Percentiles rank a stretch among this genome's conserved stretches.
Conservation (phyloP, 306 rosid genomes). For the Vigna angularis region DNA sequence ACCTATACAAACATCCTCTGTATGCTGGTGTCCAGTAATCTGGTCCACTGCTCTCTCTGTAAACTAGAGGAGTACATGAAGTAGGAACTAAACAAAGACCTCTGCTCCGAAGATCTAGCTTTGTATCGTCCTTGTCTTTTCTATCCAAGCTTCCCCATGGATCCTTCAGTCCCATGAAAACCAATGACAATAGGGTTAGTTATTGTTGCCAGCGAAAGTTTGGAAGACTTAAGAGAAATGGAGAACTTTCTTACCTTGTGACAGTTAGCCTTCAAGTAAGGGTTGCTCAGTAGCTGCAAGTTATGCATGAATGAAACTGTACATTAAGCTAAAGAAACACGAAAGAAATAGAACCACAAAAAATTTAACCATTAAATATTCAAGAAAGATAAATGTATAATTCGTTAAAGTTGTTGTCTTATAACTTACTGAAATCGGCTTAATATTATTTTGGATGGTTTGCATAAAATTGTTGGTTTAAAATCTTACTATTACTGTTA, state of each 20-base stretch:
- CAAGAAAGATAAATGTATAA: background rate
- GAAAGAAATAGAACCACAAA: background rate
- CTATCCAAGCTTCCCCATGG: conserved; percentile 75
- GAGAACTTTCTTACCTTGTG: conserved; percentile 59
- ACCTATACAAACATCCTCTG: conserved; percentile 89
- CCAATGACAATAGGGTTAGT: background rate
- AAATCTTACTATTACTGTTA: background rate
- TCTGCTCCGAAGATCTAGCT: conserved; percentile 69
- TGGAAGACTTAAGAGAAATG: background rate
- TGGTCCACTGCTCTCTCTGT: conserved; percentile 81
- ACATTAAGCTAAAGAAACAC: background rate
- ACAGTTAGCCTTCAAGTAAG: conserved; percentile 75
- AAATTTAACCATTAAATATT: background rate
- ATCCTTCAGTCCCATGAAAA: conserved; percentile 51
- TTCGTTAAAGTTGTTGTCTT: background rate
- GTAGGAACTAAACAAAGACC: conserved; percentile 92
- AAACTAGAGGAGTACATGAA: conserved; percentile 80
- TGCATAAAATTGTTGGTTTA: background rate
- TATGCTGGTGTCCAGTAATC: conserved; percentile 93
- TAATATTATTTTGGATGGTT: background rate
- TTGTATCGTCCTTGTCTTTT: conserved; percentile 63
- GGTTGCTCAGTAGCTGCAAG: conserved; percentile 77
- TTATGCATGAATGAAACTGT: background rate
- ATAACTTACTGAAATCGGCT: background rate
- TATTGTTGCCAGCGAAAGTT: background rate